Evolutionary conservation across 345 rosid genomes (phyloP), one percentile per base, ranked within the genome.

Genomic region (Lepidium sativum): DNA sequence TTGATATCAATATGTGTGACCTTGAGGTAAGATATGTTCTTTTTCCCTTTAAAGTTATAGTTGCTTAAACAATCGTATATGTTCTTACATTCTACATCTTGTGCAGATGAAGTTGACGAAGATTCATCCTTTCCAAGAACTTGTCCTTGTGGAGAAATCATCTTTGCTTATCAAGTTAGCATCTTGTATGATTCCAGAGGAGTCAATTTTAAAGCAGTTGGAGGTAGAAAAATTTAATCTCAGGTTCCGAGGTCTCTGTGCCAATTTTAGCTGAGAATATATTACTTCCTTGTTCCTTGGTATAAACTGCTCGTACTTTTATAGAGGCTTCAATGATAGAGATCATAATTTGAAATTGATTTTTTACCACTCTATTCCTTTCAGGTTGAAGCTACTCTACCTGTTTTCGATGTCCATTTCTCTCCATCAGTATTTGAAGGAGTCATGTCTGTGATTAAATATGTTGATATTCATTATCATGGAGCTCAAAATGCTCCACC

Each of bases 151-250:
- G 70, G 90, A 87, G 77, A 89, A 80, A 70, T 80, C 82, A 71
- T 70, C 78, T 62, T 72, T 84, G 40, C 74, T 69, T 25, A 51
- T 80, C 63, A 60, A 79, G 49, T 54, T 83, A 60, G 85, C 81
- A 4, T 71, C 74, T 58, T 84, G 92, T 70, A 65, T 82, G 54
- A 78, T 92, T 64, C 82, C 83, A 35, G 81, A 92, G 79, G 86
- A 85, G 75, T 65, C 87, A 56, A 67, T 69, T 44, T 64, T 83
- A 59, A 80, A 85, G 63, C 89, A 86, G 75, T 80, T 87, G 54
- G 91, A 87, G 98, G 98, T 92, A 85, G 48, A 42, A 23, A 69
- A 74, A 52, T 38, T 65, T 50, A 52, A 21, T n/a, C 60, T 48
- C 21, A 48, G 63, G 11, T 39, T 65, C 47, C 21, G 9, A 35